A percentile compares a stretch with the other conserved stretches of the same genome.
phyloP scores from a whole-genome alignment of 148 eudicot genomes.

The Suaeda aralocaspica region DNA sequence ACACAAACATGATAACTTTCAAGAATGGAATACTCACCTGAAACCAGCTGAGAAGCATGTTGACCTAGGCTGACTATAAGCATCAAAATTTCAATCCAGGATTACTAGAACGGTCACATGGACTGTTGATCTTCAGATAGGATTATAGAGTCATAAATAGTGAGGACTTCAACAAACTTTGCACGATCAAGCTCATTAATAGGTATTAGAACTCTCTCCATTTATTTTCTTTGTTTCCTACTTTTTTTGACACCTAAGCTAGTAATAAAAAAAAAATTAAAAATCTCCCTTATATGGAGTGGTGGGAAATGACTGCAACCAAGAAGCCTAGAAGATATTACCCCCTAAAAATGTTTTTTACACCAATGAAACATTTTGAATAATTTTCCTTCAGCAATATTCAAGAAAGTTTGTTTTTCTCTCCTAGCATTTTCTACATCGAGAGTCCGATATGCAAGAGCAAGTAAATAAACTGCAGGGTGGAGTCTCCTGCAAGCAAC shows the following conservation, averaged over 20 bases:
- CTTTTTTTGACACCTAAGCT: too few species aligned
- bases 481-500: slow-evolving; percentile 71
- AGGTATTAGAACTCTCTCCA: too few species aligned
- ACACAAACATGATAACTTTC: background rate
- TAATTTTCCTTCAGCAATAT: slow-evolving; percentile 43
- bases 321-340: background rate
- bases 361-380: slow-evolving; percentile 54
- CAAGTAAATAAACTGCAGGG: slow-evolving; percentile 90
- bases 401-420: slow-evolving; percentile 40
- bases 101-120: background rate
- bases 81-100: slow-evolving; percentile 7
- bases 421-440: slow-evolving; percentile 70
- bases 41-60: background rate
- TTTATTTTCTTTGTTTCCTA: too few species aligned
- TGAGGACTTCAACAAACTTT: background rate
- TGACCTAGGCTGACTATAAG: slow-evolving; percentile 1
- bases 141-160: background rate
- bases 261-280: too few species aligned
- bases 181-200: background rate
- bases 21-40: slow-evolving; percentile 1
- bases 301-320: slow-evolving; percentile 9
- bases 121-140: background rate
- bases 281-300: too few species aligned
- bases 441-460: slow-evolving; percentile 88
- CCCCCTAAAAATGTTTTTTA: slow-evolving; percentile 48